phyloP scores from a whole-genome alignment of 1,284 basidiomycete genomes.

The Pseudozyma thailandica region DNA sequence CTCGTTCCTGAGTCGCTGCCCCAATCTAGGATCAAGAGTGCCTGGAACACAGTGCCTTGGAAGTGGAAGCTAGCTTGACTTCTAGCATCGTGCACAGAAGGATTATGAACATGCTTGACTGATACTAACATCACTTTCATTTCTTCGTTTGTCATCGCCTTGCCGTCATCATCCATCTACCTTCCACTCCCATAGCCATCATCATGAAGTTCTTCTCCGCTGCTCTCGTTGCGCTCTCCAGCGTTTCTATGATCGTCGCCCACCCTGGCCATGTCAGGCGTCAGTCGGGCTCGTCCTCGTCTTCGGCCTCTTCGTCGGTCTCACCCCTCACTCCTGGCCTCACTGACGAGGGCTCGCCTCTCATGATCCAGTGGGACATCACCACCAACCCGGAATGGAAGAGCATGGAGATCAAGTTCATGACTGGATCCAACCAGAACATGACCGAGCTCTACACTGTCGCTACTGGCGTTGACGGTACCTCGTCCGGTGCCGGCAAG shows the following conservation, averaged over 20 bases:
- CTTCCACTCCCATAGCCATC: conserved; percentile 12
- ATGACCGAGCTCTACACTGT: conserved; percentile 79
- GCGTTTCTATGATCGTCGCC: conserved; percentile 28
- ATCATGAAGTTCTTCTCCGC: conserved; percentile 45
- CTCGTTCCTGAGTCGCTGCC: too few relatives aligned
- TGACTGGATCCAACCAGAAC: conserved; percentile 78
- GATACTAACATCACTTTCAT: too few relatives aligned
- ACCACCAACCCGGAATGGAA: conserved; percentile 35
- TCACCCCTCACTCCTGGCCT: conserved; percentile 41
- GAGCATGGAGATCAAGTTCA: conserved; percentile 72
- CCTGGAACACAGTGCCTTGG: too few relatives aligned
- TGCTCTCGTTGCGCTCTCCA: conserved; percentile 29
- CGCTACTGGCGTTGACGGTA: conserved; percentile 75
- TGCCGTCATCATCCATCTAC: too few relatives aligned
- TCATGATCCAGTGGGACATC: conserved; percentile 46
- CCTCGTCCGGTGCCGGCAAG: conserved; percentile 68
- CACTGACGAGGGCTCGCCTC: conserved; percentile 30
- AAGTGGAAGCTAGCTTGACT: too few relatives aligned
- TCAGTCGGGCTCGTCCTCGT: conserved; percentile 26
- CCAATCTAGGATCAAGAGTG: too few relatives aligned
- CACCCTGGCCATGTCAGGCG: conserved; percentile 16
- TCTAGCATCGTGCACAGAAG: too few relatives aligned
- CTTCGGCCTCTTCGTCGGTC: conserved; percentile 7
- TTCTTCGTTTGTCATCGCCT: too few relatives aligned
- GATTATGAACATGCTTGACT: too few relatives aligned